phyloP scores from a whole-genome alignment of 2,329 filamentous ascomycete species.

The Alternaria hordeiaustralica region DNA sequence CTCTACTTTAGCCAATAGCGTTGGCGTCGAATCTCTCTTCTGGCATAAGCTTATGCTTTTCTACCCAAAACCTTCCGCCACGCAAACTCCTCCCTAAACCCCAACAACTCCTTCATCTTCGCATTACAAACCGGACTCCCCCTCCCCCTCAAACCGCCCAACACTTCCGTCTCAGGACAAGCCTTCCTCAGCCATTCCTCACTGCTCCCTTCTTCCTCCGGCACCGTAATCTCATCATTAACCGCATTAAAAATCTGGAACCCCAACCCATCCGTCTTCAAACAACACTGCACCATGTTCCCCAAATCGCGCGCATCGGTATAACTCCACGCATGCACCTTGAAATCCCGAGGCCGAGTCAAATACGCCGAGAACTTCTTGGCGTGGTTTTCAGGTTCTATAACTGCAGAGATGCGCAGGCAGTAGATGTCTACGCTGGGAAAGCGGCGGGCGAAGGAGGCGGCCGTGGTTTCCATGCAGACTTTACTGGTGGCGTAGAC shows the following conservation, averaged over 20 bases:
- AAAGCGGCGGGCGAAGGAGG: conserved; percentile 62
- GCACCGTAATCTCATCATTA: conserved; percentile 63
- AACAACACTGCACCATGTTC: conserved; percentile 62
- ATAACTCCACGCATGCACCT: conserved; percentile 66
- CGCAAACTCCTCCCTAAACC: conserved; percentile 63
- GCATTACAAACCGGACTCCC: conserved; percentile 65
- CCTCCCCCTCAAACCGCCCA: conserved; percentile 59
- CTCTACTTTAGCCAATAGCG: neutral
- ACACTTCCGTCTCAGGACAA: conserved; percentile 58
- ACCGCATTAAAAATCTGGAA: conserved; percentile 70
- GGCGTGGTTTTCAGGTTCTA: conserved; percentile 64
- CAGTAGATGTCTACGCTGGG: conserved; percentile 62
- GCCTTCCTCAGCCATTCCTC: conserved; percentile 57
- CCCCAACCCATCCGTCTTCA: conserved; percentile 62
- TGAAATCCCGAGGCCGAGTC: conserved; percentile 56
- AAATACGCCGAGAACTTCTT: conserved; percentile 58
- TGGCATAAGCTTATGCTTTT: neutral
- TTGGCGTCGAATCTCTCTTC: no score
- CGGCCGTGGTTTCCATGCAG: conserved; percentile 62
- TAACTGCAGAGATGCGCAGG: conserved; percentile 64
- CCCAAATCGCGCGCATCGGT: conserved; percentile 66
- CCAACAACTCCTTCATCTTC: conserved; percentile 64
- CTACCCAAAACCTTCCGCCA: conserved; percentile 48
- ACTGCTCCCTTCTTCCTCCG: conserved; percentile 46
- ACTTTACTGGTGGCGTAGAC: conserved; percentile 66